Evolutionary conservation across 306 rosid species (phyloP).

Genomic region (Cyclanthera cordifolia): DNA sequence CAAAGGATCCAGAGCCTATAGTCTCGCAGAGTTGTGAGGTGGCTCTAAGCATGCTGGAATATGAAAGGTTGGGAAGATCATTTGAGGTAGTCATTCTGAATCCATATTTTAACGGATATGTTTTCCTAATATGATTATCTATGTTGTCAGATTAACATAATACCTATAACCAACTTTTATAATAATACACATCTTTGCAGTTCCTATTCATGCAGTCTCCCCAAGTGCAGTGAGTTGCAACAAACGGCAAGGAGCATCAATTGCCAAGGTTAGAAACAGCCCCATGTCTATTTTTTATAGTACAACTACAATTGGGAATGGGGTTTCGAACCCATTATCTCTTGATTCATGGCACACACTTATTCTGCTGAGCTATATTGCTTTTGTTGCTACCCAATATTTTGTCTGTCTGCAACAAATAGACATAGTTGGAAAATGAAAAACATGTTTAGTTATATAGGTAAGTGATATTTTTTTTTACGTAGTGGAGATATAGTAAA

Average conservation of each 20-base stretch:
- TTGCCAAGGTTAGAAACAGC: slow-evolving; percentile 3
- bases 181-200: slow-evolving; percentile 32
- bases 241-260: not conserved
- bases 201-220: slow-evolving; percentile 75
- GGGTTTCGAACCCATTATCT: too few species aligned
- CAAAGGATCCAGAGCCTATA: slow-evolving; percentile 75
- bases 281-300: not conserved
- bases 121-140: not conserved
- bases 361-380: too few species aligned
- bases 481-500: too few species aligned
- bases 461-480: not conserved
- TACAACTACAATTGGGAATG: too few species aligned
- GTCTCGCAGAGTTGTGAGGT: slow-evolving; percentile 95
- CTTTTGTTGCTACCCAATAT: too few species aligned
- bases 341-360: too few species aligned
- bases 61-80: slow-evolving; percentile 71
- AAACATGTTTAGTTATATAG: not conserved
- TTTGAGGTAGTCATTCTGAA: slow-evolving; percentile 55
- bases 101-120: not conserved
- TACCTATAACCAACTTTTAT: not conserved
- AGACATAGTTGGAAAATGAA: not conserved
- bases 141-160: not conserved
- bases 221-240: slow-evolving; percentile 27
- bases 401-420: not conserved
- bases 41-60: slow-evolving; percentile 89